These are phyloP conservation scores for Margaritispora aquatica DNA, from an alignment of 495 filamentous ascomycete species.

Conservation along the genomic window DNA sequence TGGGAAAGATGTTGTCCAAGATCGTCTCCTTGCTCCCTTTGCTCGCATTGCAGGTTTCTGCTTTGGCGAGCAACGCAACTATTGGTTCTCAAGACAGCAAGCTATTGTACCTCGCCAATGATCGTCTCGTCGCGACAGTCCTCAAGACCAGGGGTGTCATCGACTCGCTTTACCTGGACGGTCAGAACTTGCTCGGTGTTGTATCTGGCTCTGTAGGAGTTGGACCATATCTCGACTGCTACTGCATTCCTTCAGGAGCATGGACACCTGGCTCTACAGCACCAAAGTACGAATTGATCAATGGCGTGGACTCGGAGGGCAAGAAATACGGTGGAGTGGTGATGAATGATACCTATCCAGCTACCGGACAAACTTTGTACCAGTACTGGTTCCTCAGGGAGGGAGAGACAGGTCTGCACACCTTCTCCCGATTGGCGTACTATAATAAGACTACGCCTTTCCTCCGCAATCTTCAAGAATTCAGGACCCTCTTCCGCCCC, in stretches of 20 bases:
- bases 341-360: conserved; percentile 44
- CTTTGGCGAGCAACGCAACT: conserved; percentile 20
- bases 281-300: conserved; percentile 36
- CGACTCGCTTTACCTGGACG: conserved; percentile 37
- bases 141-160: conserved; percentile 38
- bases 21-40: background rate
- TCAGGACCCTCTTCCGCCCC: conserved; percentile 49
- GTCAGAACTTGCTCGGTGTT: conserved; percentile 37
- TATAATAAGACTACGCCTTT: conserved; percentile 46
- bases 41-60: background rate
- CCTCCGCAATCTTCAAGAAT: conserved; percentile 47
- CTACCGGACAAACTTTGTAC: conserved; percentile 45
- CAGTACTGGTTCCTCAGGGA: conserved; percentile 54
- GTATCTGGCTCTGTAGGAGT: conserved; percentile 37
- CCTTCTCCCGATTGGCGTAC: conserved; percentile 48
- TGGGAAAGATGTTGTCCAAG: background rate
- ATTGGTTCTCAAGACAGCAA: conserved; percentile 15
- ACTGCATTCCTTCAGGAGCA: conserved; percentile 47
- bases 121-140: conserved; percentile 39
- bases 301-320: conserved; percentile 41
- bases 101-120: conserved; percentile 36
- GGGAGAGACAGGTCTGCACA: conserved; percentile 48
- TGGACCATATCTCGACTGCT: conserved; percentile 52
- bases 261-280: conserved; percentile 45
- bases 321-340: conserved; percentile 44